Base-by-base conservation (phyloP, 352 stramenopile species). In the Pythium angustatum region DNA sequence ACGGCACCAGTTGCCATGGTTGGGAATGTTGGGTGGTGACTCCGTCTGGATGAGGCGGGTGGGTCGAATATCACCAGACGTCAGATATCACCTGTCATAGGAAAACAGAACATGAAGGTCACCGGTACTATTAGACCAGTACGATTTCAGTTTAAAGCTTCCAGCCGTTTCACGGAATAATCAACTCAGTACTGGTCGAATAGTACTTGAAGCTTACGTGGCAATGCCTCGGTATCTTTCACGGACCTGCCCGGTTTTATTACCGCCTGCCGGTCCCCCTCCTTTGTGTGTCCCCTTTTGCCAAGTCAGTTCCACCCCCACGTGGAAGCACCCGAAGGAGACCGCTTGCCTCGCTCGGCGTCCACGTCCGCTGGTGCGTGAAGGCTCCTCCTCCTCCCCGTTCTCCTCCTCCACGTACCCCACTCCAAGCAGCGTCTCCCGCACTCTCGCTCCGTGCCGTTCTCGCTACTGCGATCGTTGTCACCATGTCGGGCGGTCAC, bases 401-500 rank as follows among this genome's bases (percentile, higher is more conserved):
- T n/a, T n/a, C n/a, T 28, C 27, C 40, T 36, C 26, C 26, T 24
- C 26, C 26, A 4, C 47, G 41, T 36, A 5, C 21, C 22, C 44
- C 21, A 19, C 41, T 36, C 19, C 27, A n/a, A 17, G n/a, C 11
- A 5, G 9, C 17, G 17, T 8, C 6, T 52, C 45, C 47, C 7
- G 8, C 28, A 28, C 55, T 34, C 15, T 58, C 34, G 31, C 45
- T 47, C 33, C 43, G 41, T 47, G 55, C 54, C 34, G 2, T 36
- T 17, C 10, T 31, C 40, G 40, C n/a, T 10, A 8, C n/a, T 27
- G 19, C 40, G 5, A 44, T 17, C 12, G 3, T n/a, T n/a, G 31
- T 15, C 26, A 78, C 22, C 65, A 96, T 96, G 88, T 95, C 87
- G 72, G 87, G 88, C 73, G 79, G 85, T 31, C 88, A 96, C 62